Conservation (phyloP, 108 stramenopile species). For the Fistulifera solaris region DNA sequence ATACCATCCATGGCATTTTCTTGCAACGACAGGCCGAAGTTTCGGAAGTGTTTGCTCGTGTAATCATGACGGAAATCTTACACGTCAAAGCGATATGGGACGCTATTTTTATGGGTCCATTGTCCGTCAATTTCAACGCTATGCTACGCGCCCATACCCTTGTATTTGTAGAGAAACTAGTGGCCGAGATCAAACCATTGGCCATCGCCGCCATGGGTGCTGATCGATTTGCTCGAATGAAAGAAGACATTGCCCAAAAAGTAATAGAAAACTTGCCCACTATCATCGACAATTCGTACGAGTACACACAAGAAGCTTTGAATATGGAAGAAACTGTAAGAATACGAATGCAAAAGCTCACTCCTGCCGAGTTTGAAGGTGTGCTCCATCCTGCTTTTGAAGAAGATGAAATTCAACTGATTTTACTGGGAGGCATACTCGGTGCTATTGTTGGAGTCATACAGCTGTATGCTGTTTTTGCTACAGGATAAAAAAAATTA, state of each 20-base stretch:
- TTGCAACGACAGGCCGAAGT: slow-evolving; percentile 87
- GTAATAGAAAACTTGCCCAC: slow-evolving; percentile 62
- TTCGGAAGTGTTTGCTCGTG: slow-evolving; percentile 63
- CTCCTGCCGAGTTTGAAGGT: slow-evolving; percentile 85
- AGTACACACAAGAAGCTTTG: slow-evolving; percentile 84
- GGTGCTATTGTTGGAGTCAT: slow-evolving; percentile 82
- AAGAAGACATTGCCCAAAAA: slow-evolving; percentile 77
- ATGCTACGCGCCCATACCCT: slow-evolving; percentile 79
- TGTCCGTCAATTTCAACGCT: slow-evolving; percentile 66
- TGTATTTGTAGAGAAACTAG: slow-evolving; percentile 62
- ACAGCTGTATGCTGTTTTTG: slow-evolving; percentile 54
- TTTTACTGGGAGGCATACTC: slow-evolving; percentile 84
- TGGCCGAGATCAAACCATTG: slow-evolving; percentile 74
- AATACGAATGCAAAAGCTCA: slow-evolving; percentile 64
- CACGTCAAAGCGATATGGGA: slow-evolving; percentile 62
- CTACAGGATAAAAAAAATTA: no score
- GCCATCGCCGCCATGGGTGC: slow-evolving; percentile 78
- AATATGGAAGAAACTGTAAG: slow-evolving; percentile 82
- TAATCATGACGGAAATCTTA: slow-evolving; percentile 39
- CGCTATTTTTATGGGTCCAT: slow-evolving; percentile 72
- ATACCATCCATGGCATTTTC: slow-evolving; percentile 85
- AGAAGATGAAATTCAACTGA: slow-evolving; percentile 92
- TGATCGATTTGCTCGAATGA: slow-evolving; percentile 75
- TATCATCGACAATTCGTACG: slow-evolving; percentile 73
- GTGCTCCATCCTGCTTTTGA: slow-evolving; percentile 92